phyloP scores from a whole-genome alignment of 371 early-diverging fungal species.

The Dichotomocladium elegans region DNA sequence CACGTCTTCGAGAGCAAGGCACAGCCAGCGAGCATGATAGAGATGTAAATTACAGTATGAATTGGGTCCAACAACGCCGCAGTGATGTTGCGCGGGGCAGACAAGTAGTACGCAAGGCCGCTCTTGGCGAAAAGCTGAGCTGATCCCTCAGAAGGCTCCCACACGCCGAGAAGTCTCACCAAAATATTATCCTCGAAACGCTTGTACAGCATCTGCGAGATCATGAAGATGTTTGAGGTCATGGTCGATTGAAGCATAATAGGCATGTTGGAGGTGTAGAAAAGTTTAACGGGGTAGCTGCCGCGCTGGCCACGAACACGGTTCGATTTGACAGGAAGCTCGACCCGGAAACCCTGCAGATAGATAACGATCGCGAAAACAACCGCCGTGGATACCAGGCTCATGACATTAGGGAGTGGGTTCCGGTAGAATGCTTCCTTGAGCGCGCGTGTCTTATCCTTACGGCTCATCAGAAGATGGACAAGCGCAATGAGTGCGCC shows the following conservation, averaged over 20 bases:
- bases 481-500: conserved; percentile 97
- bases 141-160: conserved; percentile 91
- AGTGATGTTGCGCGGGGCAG: conserved; percentile 88
- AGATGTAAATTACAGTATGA: conserved; percentile 91
- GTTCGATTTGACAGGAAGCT: conserved; percentile 97
- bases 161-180: conserved; percentile 94
- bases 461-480: conserved; percentile 93
- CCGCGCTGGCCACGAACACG: conserved; percentile 96
- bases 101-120: conserved; percentile 98
- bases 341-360: conserved; percentile 99
- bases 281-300: conserved; percentile 98
- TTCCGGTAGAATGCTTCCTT: conserved; percentile 98
- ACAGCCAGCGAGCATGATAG: conserved; percentile 91
- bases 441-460: conserved; percentile 96
- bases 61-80: conserved; percentile 90
- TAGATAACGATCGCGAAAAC: conserved; percentile 98
- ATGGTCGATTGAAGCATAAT: conserved; percentile 99
- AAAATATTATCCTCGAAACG: conserved; percentile 94
- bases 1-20: conserved; percentile 97
- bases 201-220: conserved; percentile 95
- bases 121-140: conserved; percentile 87
- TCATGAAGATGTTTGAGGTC: conserved; percentile 92
- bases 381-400: conserved; percentile 85
- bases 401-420: conserved; percentile 96
- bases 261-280: conserved; percentile 99